Percentiles rank a stretch among this genome's conserved stretches.
Conservation (phyloP, 2,329 filamentous ascomycete species). For the Penicillium sp. region DNA sequence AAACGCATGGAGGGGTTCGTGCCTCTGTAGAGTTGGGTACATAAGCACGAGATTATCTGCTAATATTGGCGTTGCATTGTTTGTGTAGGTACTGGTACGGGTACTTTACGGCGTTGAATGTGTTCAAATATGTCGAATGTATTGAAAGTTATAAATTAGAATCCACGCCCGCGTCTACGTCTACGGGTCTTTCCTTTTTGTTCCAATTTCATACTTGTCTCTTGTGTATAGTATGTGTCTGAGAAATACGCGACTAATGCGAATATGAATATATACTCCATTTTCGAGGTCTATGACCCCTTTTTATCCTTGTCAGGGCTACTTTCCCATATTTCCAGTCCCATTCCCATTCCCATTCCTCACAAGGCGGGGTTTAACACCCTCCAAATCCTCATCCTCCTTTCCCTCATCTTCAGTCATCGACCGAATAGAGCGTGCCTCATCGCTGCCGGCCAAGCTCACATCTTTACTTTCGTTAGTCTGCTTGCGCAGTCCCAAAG, state of each 20-base stretch:
- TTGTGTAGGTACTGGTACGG: background rate
- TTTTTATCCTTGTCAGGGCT: background rate
- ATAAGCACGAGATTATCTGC: background rate
- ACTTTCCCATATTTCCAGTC: background rate
- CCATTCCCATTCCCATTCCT: constrained; percentile 10
- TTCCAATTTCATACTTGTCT: background rate
- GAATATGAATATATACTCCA: background rate
- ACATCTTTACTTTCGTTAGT: constrained; percentile 62
- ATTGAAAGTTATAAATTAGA: background rate
- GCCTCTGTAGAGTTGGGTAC: constrained; percentile 20
- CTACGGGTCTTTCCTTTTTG: background rate
- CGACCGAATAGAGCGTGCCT: constrained; percentile 12
- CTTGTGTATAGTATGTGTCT: background rate
- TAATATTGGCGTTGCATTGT: background rate
- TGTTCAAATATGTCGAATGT: background rate
- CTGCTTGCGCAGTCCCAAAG: constrained; percentile 63
- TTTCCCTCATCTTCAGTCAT: constrained; percentile 25
- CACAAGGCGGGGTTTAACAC: constrained; percentile 37
- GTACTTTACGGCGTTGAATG: background rate
- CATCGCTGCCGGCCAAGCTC: constrained; percentile 68
- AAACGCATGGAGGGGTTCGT: constrained; percentile 31
- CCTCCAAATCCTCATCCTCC: constrained; percentile 34
- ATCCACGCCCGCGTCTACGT: background rate
- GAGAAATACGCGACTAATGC: background rate
- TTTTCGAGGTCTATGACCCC: background rate